phyloP scores from a whole-genome alignment of 495 filamentous ascomycete genomes.

The Talaromyces nanjingensis region DNA sequence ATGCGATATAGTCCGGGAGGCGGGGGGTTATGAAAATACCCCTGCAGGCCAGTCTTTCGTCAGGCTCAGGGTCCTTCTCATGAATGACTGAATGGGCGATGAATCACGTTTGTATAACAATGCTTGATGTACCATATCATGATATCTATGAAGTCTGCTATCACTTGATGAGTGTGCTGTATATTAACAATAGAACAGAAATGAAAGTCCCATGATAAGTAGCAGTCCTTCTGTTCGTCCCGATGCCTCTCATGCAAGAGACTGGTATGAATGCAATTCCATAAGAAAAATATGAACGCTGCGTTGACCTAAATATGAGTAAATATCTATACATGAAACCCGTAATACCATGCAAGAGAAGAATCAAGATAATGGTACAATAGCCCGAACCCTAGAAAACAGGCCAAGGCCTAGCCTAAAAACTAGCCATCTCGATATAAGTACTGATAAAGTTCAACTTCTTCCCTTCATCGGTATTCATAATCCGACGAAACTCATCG shows the following conservation, averaged over 20 bases:
- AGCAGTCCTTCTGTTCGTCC: neutral
- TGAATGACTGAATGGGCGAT: neutral
- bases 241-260: neutral
- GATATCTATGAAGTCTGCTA: too few relatives aligned
- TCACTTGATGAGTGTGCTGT: too few relatives aligned
- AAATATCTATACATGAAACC: neutral
- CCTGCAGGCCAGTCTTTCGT: too few relatives aligned
- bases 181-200: neutral
- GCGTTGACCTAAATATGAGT: neutral
- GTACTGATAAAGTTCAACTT: slow-evolving; percentile 68
- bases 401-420: slow-evolving; percentile 22
- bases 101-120: neutral
- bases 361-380: neutral
- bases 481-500: slow-evolving; percentile 65
- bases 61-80: neutral
- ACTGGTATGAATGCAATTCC: neutral
- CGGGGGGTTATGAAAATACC: neutral
- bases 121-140: neutral
- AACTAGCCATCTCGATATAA: slow-evolving; percentile 78
- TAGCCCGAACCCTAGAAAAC: neutral
- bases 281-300: neutral
- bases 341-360: neutral
- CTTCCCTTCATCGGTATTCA: slow-evolving; percentile 54
- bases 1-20: neutral
- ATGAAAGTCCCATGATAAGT: neutral